These are phyloP conservation scores for Xylaria nigripes DNA, from an alignment of 495 filamentous ascomycete species.

Conservation along the genomic window DNA sequence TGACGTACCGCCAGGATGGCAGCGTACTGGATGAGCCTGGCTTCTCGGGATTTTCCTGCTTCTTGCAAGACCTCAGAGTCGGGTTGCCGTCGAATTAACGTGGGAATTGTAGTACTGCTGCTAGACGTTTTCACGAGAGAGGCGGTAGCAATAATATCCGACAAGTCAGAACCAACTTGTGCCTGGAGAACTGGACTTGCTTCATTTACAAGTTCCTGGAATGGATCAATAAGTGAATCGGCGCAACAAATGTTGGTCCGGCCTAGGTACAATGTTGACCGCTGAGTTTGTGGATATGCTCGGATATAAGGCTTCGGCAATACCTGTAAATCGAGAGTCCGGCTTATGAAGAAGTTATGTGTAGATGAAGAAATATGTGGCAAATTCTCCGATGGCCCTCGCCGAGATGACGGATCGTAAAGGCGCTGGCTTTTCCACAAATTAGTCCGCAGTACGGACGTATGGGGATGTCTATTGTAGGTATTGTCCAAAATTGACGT, in stretches of 20 bases:
- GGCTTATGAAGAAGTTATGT: conserved; percentile 24
- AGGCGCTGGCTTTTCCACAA: conserved; percentile 8
- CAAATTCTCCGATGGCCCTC: background rate
- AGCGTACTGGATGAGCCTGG: conserved; percentile 23
- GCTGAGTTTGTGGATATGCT: background rate
- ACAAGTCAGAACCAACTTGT: conserved; percentile 15
- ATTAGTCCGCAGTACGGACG: background rate
- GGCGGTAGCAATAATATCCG: background rate
- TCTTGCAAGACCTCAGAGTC: conserved; percentile 3
- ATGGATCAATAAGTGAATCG: background rate
- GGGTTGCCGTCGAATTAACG: background rate
- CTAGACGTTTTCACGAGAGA: conserved; percentile 1
- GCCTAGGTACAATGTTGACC: background rate
- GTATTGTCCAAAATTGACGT: conserved; percentile 8
- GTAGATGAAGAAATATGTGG: background rate
- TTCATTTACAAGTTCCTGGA: conserved; percentile 1
- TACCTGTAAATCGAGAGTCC: conserved; percentile 4
- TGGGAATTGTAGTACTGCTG: conserved; percentile 1
- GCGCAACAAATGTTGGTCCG: background rate
- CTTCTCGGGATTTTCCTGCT: conserved; percentile 18
- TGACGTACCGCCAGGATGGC: conserved; percentile 17
- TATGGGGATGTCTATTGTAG: conserved; percentile 4
- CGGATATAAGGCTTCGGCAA: conserved; percentile 2
- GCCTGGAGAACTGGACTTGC: conserved; percentile 17
- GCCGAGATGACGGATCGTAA: conserved; percentile 1